These are phyloP conservation scores for Lepiota brunneoincarnata DNA, from an alignment of 768 basidiomycete genomes.

Conservation along the genomic window DNA sequence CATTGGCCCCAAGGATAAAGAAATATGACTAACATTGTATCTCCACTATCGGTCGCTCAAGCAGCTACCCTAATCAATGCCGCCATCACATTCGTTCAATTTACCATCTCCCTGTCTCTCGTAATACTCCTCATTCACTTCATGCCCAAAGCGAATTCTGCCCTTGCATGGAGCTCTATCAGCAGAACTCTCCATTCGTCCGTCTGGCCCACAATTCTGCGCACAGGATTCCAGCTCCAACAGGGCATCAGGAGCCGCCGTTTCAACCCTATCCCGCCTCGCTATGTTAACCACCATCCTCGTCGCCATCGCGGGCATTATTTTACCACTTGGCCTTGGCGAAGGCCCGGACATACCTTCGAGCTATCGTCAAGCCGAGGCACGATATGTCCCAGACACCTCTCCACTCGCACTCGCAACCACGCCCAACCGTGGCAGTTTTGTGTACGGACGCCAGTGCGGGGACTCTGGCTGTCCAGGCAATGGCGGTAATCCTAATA, in stretches of 20 bases:
- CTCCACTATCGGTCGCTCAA: slow-evolving; percentile 19
- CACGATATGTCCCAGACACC: slow-evolving; percentile 15
- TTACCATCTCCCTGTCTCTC: slow-evolving; percentile 18
- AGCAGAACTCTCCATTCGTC: slow-evolving; percentile 18
- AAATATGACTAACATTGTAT: slow-evolving; percentile 9
- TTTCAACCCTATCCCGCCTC: slow-evolving; percentile 16
- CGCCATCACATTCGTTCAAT: slow-evolving; percentile 18
- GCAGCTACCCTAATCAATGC: slow-evolving; percentile 22
- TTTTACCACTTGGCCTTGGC: slow-evolving; percentile 20
- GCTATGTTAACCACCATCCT: slow-evolving; percentile 14
- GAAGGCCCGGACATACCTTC: slow-evolving; percentile 11
- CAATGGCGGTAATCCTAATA: slow-evolving; percentile 12
- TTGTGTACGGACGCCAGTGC: slow-evolving; percentile 18
- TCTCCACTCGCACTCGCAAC: slow-evolving; percentile 20
- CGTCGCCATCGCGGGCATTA: slow-evolving; percentile 16
- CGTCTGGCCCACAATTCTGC: slow-evolving; percentile 19
- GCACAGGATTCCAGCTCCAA: slow-evolving; percentile 10
- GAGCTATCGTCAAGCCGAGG: background rate
- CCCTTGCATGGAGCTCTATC: slow-evolving; percentile 21
- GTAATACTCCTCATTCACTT: slow-evolving; percentile 19
- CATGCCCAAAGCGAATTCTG: slow-evolving; percentile 16
- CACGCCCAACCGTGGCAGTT: slow-evolving; percentile 13
- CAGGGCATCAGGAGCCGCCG: slow-evolving; percentile 2
- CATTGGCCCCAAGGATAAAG: too few relatives aligned
- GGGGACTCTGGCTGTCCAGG: slow-evolving; percentile 19